Evolutionary conservation across 495 filamentous ascomycete genomes (phyloP), one percentile per base, ranked within the genome.

Genomic region (Corynascus novoguineensis): DNA sequence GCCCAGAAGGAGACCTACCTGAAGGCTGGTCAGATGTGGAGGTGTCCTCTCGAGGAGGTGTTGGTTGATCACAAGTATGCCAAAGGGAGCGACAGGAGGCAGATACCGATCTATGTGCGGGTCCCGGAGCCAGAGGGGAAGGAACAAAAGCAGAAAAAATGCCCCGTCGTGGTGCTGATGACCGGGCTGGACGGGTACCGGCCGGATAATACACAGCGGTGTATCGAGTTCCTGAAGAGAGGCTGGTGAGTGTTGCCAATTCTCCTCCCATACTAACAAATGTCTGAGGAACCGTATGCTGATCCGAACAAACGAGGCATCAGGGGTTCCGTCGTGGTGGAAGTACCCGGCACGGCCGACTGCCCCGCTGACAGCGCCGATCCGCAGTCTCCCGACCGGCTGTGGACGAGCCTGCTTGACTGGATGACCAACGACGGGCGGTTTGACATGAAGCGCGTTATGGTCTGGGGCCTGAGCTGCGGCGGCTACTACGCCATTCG

Each of bases 271-370:
- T 6, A 10, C 10, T 32, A 12, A 5, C 24, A 10, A 14, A 3
- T 25, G 2, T 6, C 4, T 41, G 31, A 3, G 17, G 0, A 28
- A 32, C 19, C 1, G 17, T 11, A 5, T 19, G 8, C 4, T 28
- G 14, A 10, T 34, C n/a, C 4, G n/a, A 5, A 29, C 24, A 28
- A 31, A 28, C 17, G 19, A 1, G 10, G 5, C 5, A 6, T 15
- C 48, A 58, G 56, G 83, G 84, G 68, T 24, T 73, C 67, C 1
- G 74, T 90, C 4, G 73, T 88, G 27, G 77, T 82, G 24, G 88
- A 92, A 71, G 88, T 92, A 55, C 88, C 88, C 0, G 88, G 88
- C 0, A 92, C 88, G 1, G 88, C 86, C 3, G 88, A 92, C 66
- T 88, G 80, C 56, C 88, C 87, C 0, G 86, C 87, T 0, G 81